phyloP scores from a whole-genome alignment of 106 monocot genomes.

The Xerophyta viscosa region DNA sequence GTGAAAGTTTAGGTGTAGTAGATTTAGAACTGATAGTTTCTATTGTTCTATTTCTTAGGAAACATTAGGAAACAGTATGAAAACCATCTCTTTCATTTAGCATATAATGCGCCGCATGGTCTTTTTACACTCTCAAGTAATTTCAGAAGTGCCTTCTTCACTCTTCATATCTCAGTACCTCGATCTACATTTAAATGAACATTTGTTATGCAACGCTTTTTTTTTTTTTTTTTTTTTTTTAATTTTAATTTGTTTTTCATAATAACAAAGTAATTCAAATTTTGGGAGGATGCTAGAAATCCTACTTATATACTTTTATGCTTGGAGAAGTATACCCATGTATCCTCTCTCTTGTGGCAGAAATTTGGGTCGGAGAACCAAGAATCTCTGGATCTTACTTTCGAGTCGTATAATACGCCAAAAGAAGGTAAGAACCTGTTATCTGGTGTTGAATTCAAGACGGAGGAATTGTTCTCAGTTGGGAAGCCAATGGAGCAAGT shows the following conservation, averaged over 20 bases:
- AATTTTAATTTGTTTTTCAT: no score
- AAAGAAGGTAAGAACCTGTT: constrained; percentile 29
- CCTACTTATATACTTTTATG: background rate
- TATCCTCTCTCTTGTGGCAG: constrained; percentile 2
- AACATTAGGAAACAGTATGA: no score
- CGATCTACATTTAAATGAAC: no score
- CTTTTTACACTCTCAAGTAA: no score
- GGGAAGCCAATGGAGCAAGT: constrained; percentile 45
- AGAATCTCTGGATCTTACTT: constrained; percentile 16
- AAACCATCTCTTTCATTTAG: no score
- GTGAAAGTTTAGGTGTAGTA: background rate
- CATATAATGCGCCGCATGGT: no score
- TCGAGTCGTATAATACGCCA: constrained; percentile 38
- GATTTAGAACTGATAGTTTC: background rate
- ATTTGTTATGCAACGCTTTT: no score
- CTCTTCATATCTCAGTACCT: no score
- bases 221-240: no score
- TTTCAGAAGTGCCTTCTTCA: no score
- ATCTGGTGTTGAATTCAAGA: constrained; percentile 30
- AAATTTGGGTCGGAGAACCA: constrained; percentile 23
- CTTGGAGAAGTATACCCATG: background rate
- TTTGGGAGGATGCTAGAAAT: background rate
- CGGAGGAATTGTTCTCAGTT: constrained; percentile 49
- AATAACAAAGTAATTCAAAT: no score
- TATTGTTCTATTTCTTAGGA: background rate